phyloP scores from a whole-genome alignment of 78 protist species.

The Dictyostelium intermedium region DNA sequence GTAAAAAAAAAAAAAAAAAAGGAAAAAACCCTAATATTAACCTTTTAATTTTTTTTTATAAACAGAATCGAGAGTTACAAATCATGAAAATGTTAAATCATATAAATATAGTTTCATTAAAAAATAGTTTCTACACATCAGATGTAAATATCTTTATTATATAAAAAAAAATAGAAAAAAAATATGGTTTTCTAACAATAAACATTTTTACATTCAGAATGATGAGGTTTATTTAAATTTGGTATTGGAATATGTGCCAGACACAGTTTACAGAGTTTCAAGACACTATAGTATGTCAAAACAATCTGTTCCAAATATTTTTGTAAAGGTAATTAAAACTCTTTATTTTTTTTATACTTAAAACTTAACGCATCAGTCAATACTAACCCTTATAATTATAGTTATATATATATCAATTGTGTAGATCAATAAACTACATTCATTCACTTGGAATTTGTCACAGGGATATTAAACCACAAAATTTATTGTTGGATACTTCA shows the following conservation, averaged over 20 bases:
- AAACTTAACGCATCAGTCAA: background rate
- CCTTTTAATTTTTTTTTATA: background rate
- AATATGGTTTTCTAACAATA: background rate
- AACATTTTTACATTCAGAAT: background rate
- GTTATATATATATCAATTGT: slow-evolving; percentile 96
- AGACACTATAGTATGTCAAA: slow-evolving; percentile 88
- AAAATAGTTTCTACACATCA: slow-evolving; percentile 90
- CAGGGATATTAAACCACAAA: slow-evolving; percentile 95
- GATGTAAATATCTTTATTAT: slow-evolving; percentile 16
- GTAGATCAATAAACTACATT: slow-evolving; percentile 92
- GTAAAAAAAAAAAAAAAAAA: too few relatives aligned
- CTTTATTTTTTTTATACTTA: background rate
- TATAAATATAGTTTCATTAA: slow-evolving; percentile 94
- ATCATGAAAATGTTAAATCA: slow-evolving; percentile 97
- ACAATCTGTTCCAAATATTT: slow-evolving; percentile 90
- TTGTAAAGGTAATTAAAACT: slow-evolving; percentile 86
- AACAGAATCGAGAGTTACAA: slow-evolving; percentile 98
- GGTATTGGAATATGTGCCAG: slow-evolving; percentile 99
- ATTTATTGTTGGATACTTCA: slow-evolving; percentile 91
- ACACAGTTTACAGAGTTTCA: slow-evolving; percentile 93
- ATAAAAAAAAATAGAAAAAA: background rate
- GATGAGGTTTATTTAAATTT: slow-evolving; percentile 98
- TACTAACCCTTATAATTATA: slow-evolving; percentile 5
- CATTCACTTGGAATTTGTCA: slow-evolving; percentile 92
- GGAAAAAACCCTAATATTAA: background rate